Base-by-base conservation (phyloP, 1,284 basidiomycete species). In the Puccinia coronata region DNA sequence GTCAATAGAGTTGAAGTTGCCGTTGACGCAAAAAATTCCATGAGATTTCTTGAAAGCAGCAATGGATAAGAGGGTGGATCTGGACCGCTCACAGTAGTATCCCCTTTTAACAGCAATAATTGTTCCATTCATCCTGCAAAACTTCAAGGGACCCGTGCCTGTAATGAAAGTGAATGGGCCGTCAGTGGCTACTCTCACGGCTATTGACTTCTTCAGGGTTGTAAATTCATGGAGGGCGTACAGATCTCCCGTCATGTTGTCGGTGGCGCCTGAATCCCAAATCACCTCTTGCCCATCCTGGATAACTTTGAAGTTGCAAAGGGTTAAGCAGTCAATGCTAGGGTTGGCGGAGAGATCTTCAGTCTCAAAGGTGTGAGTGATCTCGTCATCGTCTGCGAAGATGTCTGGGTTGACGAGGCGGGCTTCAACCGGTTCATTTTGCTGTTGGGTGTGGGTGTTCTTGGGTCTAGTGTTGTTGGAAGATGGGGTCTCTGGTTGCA, bases 171-270 rank as follows among this genome's bases (percentile, higher is more conserved):
- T 23, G 34, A 20, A 23, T 6, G 70, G 2, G 31, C 23, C 16
- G 34, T 72, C 70, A 72, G 70, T 72, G 1, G 70, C 70, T 34
- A 72, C 70, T 53, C 31, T 11, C 2, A 72, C 47, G 6, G 70
- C 47, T 53, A 72, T 72, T 1, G 47, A 49, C 1, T 53, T n/a
- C 14, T 31, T 9, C 4, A 72, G 70, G 5, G 1, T 1, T 3
- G 1, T 39, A 31, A 53, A 72, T 5, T 53, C 14, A 18, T n/a
- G 31, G 3, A 72, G 28, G 2, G 47, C 51, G 12, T 36, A 53
- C 70, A 18, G 5, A 39, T 72, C 70, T 9, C 70, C 70, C 4
- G 41, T 72, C 5, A 72, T n/a, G 20, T 72, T 41, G 23, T 72
- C 41, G 2, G 70, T 18, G 5, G 70, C 70, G 5, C 70, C 70